These are phyloP conservation scores for Tausonia pullulans DNA, from an alignment of 1,284 basidiomycete genomes.

Conservation along the genomic window DNA sequence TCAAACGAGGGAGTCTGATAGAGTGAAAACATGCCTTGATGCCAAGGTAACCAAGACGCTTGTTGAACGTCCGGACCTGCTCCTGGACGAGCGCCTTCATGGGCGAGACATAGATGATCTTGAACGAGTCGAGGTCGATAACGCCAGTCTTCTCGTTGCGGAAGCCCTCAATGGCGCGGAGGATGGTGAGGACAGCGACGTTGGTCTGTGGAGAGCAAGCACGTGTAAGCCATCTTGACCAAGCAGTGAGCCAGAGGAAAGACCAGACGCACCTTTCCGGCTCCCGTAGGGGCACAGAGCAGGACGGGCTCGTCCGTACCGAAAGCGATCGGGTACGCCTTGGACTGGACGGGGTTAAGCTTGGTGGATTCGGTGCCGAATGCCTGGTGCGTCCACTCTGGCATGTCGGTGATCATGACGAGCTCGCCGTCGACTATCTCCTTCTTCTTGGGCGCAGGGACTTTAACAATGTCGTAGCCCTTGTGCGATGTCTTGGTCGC, in stretches of 20 bases:
- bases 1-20: no score
- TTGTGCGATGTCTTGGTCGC: conserved; percentile 95
- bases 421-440: conserved; percentile 55
- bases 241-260: not conserved
- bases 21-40: conserved; percentile 41
- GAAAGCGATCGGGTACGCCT: conserved; percentile 84
- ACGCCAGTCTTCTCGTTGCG: conserved; percentile 68
- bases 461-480: conserved; percentile 96
- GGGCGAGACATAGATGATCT: conserved; percentile 95
- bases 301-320: conserved; percentile 89
- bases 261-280: conserved; percentile 66
- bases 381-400: conserved; percentile 75
- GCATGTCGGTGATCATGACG: conserved; percentile 64
- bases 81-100: conserved; percentile 99
- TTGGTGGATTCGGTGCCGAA: conserved; percentile 47
- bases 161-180: conserved; percentile 76
- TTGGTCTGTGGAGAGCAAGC: conserved; percentile 57
- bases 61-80: conserved; percentile 85
- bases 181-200: conserved; percentile 87
- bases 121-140: conserved; percentile 88
- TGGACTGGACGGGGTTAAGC: conserved; percentile 90
- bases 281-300: conserved; percentile 95
- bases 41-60: conserved; percentile 69
- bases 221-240: not conserved
- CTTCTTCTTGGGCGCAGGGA: conserved; percentile 82